phyloP scores from a whole-genome alignment of 2,329 filamentous ascomycete species.

The Penicillium vulpinum region DNA sequence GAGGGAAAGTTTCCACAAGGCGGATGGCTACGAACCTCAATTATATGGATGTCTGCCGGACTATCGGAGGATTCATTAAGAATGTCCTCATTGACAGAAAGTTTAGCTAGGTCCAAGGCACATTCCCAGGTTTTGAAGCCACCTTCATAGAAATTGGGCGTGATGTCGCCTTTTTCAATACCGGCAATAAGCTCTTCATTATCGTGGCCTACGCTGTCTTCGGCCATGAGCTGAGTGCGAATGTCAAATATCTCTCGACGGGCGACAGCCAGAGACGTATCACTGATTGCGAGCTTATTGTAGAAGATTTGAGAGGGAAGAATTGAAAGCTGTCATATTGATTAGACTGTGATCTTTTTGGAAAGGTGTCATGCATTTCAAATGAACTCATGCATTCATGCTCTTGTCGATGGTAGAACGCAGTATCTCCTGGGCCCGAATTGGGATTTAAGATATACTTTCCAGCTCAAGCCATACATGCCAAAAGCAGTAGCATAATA shows the following conservation, averaged over 20 bases:
- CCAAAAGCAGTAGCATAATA: background rate
- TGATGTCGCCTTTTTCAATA: slow-evolving; percentile 58
- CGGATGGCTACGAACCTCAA: slow-evolving; percentile 34
- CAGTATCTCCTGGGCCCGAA: background rate
- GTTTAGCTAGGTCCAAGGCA: slow-evolving; percentile 58
- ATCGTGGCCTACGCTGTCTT: slow-evolving; percentile 47
- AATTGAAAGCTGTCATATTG: slow-evolving; percentile 47
- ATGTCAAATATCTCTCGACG: slow-evolving; percentile 65
- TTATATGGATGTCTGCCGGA: slow-evolving; percentile 40
- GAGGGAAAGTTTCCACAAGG: background rate
- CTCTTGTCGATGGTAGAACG: background rate
- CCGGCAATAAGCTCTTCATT: slow-evolving; percentile 49
- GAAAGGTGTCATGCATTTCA: background rate
- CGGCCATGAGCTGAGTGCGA: slow-evolving; percentile 63
- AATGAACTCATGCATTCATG: background rate
- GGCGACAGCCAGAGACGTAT: slow-evolving; percentile 42
- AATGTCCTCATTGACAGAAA: slow-evolving; percentile 24
- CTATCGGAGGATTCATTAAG: slow-evolving; percentile 10
- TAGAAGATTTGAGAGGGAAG: slow-evolving; percentile 63
- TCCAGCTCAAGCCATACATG: background rate
- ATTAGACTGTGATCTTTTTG: slow-evolving; percentile 4
- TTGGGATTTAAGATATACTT: background rate
- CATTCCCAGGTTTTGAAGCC: slow-evolving; percentile 71
- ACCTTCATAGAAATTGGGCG: slow-evolving; percentile 64
- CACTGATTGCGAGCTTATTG: slow-evolving; percentile 50